A percentile compares a stretch with the other conserved stretches of the same genome.
Evolutionary conservation across 805 yeast genomes (phyloP).

Genomic region (Yueomyces sinensis): DNA sequence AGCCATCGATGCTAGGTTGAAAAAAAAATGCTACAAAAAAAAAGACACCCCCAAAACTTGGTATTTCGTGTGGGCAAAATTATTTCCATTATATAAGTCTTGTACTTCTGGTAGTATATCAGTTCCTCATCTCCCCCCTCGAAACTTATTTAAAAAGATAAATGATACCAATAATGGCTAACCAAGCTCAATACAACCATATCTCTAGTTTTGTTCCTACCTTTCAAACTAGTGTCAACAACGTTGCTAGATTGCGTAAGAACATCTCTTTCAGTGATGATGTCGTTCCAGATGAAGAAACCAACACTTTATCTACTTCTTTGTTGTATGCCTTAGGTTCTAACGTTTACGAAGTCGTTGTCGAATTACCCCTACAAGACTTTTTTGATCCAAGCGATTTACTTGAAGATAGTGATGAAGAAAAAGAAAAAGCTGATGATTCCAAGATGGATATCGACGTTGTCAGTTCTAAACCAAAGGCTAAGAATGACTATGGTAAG

Average conservation of each 20-base stretch:
- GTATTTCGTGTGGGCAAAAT: too few species aligned
- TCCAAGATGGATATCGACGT: background rate
- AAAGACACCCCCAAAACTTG: too few species aligned
- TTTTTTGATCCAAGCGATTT: slow-evolving; percentile 4
- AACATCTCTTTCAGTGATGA: slow-evolving; percentile 17
- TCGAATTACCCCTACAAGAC: slow-evolving; percentile 17
- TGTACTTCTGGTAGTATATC: too few species aligned
- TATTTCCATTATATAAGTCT: too few species aligned
- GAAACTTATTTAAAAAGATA: too few species aligned
- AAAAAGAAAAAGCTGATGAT: background rate
- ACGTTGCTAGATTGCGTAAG: slow-evolving; percentile 12
- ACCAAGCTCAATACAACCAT: slow-evolving; percentile 11
- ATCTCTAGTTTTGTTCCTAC: slow-evolving; percentile 27
- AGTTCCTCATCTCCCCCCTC: too few species aligned
- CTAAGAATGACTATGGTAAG: slow-evolving; percentile 39
- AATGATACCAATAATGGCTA: background rate
- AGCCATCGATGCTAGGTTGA: too few species aligned
- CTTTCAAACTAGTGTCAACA: slow-evolving; percentile 22
- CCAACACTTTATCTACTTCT: slow-evolving; percentile 16
- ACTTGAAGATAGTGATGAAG: slow-evolving; percentile 12
- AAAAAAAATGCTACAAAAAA: too few species aligned
- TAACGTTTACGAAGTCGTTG: slow-evolving; percentile 20
- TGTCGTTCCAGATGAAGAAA: slow-evolving; percentile 19
- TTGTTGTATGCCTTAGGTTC: slow-evolving; percentile 20
- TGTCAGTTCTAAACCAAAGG: slow-evolving; percentile 21